Percentiles rank a stretch among this genome's conserved stretches.
Conservation (phyloP, 352 stramenopile species). For the Thraustochytrium sp. region DNA sequence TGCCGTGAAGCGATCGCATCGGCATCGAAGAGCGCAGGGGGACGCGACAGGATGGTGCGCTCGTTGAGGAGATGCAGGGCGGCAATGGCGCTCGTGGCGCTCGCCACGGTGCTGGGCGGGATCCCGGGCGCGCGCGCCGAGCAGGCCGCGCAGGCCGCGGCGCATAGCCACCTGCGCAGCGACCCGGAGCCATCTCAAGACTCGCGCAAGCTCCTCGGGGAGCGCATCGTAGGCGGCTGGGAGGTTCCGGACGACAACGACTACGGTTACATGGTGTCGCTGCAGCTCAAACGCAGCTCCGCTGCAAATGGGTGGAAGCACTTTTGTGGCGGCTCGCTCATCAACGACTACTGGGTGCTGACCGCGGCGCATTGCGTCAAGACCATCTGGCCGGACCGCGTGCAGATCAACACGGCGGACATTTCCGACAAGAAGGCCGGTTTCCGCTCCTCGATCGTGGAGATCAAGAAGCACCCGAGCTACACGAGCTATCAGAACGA, state of each 20-base stretch:
- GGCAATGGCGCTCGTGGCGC: too few relatives aligned
- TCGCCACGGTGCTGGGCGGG: too few relatives aligned
- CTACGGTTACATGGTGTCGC: neutral
- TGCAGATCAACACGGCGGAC: conserved; percentile 49
- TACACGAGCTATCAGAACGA: neutral
- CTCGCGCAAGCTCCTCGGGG: neutral
- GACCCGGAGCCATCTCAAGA: too few relatives aligned
- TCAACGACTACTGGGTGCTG: conserved; percentile 62
- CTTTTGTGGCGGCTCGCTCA: conserved; percentile 64
- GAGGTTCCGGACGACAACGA: neutral
- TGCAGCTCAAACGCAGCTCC: neutral
- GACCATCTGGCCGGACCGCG: conserved; percentile 48
- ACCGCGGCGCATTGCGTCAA: conserved; percentile 68
- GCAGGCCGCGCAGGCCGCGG: too few relatives aligned
- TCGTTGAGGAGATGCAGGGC: too few relatives aligned
- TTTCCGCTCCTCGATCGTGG: neutral
- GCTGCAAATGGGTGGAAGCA: conserved; percentile 48
- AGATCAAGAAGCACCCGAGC: neutral
- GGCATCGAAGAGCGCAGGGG: too few relatives aligned
- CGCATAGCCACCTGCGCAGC: too few relatives aligned
- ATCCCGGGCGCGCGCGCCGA: too few relatives aligned
- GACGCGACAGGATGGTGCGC: too few relatives aligned
- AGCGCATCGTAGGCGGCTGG: conserved; percentile 34
- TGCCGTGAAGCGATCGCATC: too few relatives aligned
- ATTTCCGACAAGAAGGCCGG: neutral